Conservation (phyloP, 805 yeast species). For the Candida xiaguanensis region DNA sequence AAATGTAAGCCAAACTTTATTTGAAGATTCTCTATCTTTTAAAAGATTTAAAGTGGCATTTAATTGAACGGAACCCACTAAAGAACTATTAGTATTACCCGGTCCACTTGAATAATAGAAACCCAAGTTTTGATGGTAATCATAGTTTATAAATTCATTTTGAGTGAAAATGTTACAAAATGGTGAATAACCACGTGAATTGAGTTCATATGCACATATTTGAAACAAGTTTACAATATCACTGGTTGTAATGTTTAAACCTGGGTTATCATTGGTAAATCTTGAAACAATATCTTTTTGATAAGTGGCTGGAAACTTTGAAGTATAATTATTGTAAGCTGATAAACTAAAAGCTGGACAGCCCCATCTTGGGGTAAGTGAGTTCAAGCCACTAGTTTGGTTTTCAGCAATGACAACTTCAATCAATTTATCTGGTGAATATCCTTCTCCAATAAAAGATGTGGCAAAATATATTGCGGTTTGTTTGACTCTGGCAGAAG, state of each 20-base stretch:
- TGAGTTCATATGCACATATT: conserved; percentile 76
- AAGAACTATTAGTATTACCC: conserved; percentile 55
- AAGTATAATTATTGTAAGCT: conserved; percentile 2
- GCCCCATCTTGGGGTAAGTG: conserved; percentile 52
- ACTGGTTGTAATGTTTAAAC: conserved; percentile 43
- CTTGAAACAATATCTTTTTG: conserved; percentile 53
- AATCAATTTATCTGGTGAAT: conserved; percentile 30
- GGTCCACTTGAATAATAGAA: conserved; percentile 63
- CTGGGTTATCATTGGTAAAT: conserved; percentile 52
- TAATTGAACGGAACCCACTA: conserved; percentile 54
- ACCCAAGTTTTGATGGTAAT: conserved; percentile 56
- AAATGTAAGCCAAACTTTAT: conserved; percentile 63
- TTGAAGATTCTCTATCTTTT: conserved; percentile 37
- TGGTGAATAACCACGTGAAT: conserved; percentile 61
- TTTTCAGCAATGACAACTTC: conserved; percentile 46
- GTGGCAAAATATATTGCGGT: conserved; percentile 54
- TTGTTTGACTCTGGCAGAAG: conserved; percentile 51
- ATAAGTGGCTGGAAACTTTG: conserved; percentile 29
- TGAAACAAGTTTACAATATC: conserved; percentile 55
- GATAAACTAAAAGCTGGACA: conserved; percentile 34
- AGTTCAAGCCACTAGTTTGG: conserved; percentile 49
- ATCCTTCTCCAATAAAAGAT: conserved; percentile 52
- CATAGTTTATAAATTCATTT: conserved; percentile 60
- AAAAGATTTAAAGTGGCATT: conserved; percentile 48
- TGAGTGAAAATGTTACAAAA: conserved; percentile 68